Conservation (phyloP, 257 asterid genomes). For the Misopates orontium region DNA sequence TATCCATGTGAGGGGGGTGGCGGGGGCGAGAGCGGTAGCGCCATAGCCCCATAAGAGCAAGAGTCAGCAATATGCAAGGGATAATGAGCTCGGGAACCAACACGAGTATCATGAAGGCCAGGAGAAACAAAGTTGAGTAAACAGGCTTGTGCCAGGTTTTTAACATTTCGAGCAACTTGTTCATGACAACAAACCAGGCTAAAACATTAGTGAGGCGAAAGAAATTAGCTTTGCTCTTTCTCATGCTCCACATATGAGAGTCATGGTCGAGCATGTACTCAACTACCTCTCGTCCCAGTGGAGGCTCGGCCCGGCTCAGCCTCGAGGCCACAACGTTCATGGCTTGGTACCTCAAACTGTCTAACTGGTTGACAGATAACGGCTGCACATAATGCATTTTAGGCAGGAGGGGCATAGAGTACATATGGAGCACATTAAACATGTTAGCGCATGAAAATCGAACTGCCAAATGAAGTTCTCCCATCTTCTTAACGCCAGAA, state of each 20-base stretch:
- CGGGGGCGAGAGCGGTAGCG: conserved; percentile 62
- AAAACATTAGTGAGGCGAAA: conserved; percentile 68
- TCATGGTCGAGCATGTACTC: conserved; percentile 96
- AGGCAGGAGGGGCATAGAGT: conserved; percentile 70
- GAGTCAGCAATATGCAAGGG: conserved; percentile 51
- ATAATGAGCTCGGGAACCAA: conserved; percentile 71
- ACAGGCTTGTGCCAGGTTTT: conserved; percentile 74
- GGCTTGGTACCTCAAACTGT: conserved; percentile 73
- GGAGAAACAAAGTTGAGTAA: conserved; percentile 45
- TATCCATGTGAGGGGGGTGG: conserved; percentile 87
- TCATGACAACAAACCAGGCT: conserved; percentile 52
- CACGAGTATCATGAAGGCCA: conserved; percentile 46
- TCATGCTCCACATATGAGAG: conserved; percentile 95
- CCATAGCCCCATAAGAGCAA: conserved; percentile 72
- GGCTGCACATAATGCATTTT: conserved; percentile 94
- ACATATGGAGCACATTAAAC: conserved; percentile 70
- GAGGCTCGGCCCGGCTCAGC: conserved; percentile 82
- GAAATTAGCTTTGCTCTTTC: conserved; percentile 92
- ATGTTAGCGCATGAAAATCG: conserved; percentile 75
- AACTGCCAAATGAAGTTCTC: conserved; percentile 88
- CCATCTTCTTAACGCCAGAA: conserved; percentile 87
- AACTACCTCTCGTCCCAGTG: conserved; percentile 75
- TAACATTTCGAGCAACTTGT: conserved; percentile 50
- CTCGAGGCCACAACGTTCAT: conserved; percentile 76
- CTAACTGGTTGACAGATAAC: conserved; percentile 67